phyloP scores from a whole-genome alignment of 2,329 filamentous ascomycete species.

The Colletotrichum lupini region DNA sequence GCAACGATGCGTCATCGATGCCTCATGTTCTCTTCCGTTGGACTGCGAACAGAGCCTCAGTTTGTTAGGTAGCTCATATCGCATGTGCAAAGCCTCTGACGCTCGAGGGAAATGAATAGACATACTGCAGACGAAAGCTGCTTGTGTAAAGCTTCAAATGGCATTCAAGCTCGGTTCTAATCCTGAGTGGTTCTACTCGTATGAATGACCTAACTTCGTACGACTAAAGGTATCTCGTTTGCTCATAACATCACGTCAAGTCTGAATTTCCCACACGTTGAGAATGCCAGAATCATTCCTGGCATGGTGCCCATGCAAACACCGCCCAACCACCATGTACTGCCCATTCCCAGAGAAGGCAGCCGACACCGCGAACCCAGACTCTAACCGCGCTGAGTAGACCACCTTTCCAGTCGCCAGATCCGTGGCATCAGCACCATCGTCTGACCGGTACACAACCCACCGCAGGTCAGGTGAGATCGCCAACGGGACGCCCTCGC shows the following conservation, averaged over 20 bases:
- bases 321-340: slow-evolving; percentile 19
- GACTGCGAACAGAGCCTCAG: no score
- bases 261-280: slow-evolving; percentile 19
- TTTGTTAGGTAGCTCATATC: no score
- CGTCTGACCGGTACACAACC: slow-evolving; percentile 29
- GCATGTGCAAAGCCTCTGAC: no score
- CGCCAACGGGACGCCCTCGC: slow-evolving; percentile 30
- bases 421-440: slow-evolving; percentile 31
- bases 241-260: not conserved
- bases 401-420: slow-evolving; percentile 27
- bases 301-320: slow-evolving; percentile 20
- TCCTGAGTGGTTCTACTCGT: no score
- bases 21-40: not conserved
- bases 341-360: slow-evolving; percentile 14
- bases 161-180: no score
- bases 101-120: not conserved
- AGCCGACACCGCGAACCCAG: slow-evolving; percentile 28
- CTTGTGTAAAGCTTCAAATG: no score
- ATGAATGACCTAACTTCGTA: no score
- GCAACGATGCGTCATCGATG: not conserved
- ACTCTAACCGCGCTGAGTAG: slow-evolving; percentile 23
- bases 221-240: not conserved
- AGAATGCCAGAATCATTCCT: slow-evolving; percentile 20
- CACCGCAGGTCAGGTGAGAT: slow-evolving; percentile 28
- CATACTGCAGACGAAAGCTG: not conserved